Conservation (phyloP, 164 flowering plant species). For the Houttuynia cordata region DNA sequence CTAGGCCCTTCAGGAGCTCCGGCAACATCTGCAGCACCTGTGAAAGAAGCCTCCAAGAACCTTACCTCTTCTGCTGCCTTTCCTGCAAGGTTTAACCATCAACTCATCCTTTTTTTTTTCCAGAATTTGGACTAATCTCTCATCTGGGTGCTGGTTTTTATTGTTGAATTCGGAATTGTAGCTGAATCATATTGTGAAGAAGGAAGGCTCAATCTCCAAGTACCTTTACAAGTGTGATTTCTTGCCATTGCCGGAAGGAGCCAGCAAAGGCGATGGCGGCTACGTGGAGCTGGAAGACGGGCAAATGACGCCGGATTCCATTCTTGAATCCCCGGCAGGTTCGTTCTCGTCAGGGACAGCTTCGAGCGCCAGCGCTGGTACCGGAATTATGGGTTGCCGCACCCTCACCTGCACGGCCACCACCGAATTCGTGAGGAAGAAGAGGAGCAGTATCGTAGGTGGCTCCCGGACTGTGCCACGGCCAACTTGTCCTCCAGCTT, state of each 20-base stretch:
- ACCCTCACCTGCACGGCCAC: slow-evolving; percentile 46
- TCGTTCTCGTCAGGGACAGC: slow-evolving; percentile 4
- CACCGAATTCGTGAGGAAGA: slow-evolving; percentile 51
- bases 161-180: slow-evolving; percentile 8
- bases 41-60: slow-evolving; percentile 60
- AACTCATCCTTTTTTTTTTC: slow-evolving; percentile 1
- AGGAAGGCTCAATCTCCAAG: slow-evolving; percentile 33
- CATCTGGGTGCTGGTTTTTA: background rate
- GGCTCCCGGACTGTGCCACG: slow-evolving; percentile 19
- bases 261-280: slow-evolving; percentile 14
- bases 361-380: slow-evolving; percentile 23
- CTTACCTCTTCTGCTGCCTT: slow-evolving; percentile 69
- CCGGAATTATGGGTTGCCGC: slow-evolving; percentile 23
- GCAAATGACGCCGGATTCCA: slow-evolving; percentile 14
- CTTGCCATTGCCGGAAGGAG: slow-evolving; percentile 36
- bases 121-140: background rate
- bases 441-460: slow-evolving; percentile 34
- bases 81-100: slow-evolving; percentile 65
- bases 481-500: slow-evolving; percentile 21
- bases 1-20: slow-evolving; percentile 44
- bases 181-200: slow-evolving; percentile 41
- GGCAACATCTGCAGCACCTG: slow-evolving; percentile 61
- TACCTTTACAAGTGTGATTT: slow-evolving; percentile 39
- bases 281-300: slow-evolving; percentile 33
- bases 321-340: slow-evolving; percentile 3